Conservation (phyloP, 2,329 filamentous ascomycete species). For the Epichloe uncinata region DNA sequence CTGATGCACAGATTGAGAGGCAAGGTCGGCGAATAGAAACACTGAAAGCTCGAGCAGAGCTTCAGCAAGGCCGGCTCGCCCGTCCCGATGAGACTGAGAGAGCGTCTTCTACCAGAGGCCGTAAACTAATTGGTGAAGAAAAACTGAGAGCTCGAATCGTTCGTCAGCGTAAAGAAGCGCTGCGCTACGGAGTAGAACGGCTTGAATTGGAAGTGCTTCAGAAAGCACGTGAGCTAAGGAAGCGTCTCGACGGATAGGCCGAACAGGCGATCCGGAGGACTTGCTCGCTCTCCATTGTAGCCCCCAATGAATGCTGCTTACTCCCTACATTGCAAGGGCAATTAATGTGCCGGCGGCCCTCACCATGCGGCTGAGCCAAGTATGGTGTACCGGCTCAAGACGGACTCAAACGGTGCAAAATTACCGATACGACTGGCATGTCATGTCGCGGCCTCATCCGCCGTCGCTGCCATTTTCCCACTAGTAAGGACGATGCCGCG, state of each 20-base stretch:
- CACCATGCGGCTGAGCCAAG: no score
- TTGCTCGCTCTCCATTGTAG: neutral
- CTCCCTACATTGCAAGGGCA: neutral
- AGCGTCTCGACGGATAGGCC: slow-evolving; percentile 28
- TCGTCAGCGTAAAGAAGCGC: slow-evolving; percentile 67
- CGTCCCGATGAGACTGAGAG: slow-evolving; percentile 13
- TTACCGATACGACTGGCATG: neutral
- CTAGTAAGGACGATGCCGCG: neutral
- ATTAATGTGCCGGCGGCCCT: neutral
- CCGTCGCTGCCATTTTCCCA: neutral
- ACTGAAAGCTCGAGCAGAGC: slow-evolving; percentile 67
- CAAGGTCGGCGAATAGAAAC: slow-evolving; percentile 72
- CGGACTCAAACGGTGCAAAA: neutral
- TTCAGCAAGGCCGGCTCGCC: slow-evolving; percentile 59
- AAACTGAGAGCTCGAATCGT: slow-evolving; percentile 45
- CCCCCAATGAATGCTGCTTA: neutral
- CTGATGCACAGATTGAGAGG: slow-evolving; percentile 72
- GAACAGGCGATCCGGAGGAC: neutral
- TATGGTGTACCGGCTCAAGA: neutral
- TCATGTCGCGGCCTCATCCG: neutral
- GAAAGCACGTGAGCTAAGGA: slow-evolving; percentile 46
- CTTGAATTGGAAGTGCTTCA: slow-evolving; percentile 79
- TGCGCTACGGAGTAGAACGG: slow-evolving; percentile 77
- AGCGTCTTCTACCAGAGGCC: slow-evolving; percentile 8
- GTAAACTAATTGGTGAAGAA: slow-evolving; percentile 38